Evolutionary conservation across 2,329 filamentous ascomycete species (phyloP), one percentile per base, ranked within the genome.

Genomic region (Penicillium brevicompactum): DNA sequence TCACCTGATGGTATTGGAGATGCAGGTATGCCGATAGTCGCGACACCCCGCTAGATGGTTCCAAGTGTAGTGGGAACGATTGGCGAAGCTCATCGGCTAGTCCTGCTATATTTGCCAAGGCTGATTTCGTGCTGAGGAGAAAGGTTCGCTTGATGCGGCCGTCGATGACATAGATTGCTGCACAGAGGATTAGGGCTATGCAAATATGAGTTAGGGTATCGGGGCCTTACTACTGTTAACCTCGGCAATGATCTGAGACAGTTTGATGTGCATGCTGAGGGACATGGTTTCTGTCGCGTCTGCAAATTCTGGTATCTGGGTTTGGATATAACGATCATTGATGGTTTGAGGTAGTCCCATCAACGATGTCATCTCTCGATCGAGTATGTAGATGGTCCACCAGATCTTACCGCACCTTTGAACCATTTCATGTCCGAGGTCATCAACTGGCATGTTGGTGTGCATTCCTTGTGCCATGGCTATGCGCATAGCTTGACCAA

Each of bases 371-470:
- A 83, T 82, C 59, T 83, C 77, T 1, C 81, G 74, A 50, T 84
- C 82, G 0, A 84, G 63, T 2, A 84, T 75, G 43, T 82, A 83
- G 0, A 83, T 75, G 0, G 82, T 84, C 81, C 81, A 84, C 80
- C 81, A 84, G 11, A 82, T 74, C 50, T 77, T 78, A 5, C 79
- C 78, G 41, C 76, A 80, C 45, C 82, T 70, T 50, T 83, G 76
- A 0, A 82, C 78, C 3, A 76, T 64, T 0, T 67, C 60, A 3
- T 79, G 74, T 0, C 79, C 78, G 0, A 83, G 57, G 38, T 80
- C 75, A 1, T 75, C 71, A 0, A 75, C 71, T 0, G 78, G 79
- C 75, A 83, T 80, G 21, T 81, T 77, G 0, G 79, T 82, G 51
- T 84, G 80, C 71, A 83, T 77, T 1, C 82, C 82, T 54, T 82